Evolutionary conservation across 2,329 filamentous ascomycete species (phyloP).

Genomic region (Colletotrichum destructivum): DNA sequence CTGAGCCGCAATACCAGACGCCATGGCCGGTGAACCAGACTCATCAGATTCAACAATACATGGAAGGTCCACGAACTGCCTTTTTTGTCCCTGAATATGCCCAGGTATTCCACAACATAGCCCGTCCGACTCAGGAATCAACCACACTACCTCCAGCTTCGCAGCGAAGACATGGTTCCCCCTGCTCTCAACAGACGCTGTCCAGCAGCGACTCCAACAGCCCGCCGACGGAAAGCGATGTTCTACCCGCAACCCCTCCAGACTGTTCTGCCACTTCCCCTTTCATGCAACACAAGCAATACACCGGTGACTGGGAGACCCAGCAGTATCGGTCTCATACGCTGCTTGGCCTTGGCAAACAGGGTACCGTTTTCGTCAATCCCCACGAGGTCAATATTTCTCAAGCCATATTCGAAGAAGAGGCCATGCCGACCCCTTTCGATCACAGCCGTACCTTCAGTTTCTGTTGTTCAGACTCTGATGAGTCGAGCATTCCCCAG

Average conservation of each 20-base stretch:
- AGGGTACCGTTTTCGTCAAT: constrained; percentile 33
- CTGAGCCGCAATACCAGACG: constrained; percentile 18
- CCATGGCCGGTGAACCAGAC: constrained; percentile 29
- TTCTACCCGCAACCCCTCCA: constrained; percentile 56
- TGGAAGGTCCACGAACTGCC: constrained; percentile 37
- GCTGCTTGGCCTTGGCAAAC: constrained; percentile 26
- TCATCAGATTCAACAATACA: constrained; percentile 39
- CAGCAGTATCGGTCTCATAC: constrained; percentile 22
- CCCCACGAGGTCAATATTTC: constrained; percentile 40
- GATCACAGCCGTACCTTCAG: constrained; percentile 18
- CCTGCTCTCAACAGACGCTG: constrained; percentile 56
- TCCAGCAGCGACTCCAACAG: constrained; percentile 57
- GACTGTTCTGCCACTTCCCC: constrained; percentile 53
- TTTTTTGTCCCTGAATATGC: constrained; percentile 33
- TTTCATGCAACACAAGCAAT: constrained; percentile 44
- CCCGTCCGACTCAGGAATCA: constrained; percentile 21
- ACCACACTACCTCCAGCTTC: constrained; percentile 45
- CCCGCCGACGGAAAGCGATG: constrained; percentile 58
- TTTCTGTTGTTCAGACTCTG: constrained; percentile 31
- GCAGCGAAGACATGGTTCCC: constrained; percentile 52
- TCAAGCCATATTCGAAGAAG: constrained; percentile 34
- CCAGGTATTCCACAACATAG: constrained; percentile 23
- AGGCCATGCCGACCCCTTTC: constrained; percentile 11
- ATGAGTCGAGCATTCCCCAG: constrained; percentile 13
- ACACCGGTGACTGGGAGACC: constrained; percentile 15